Conservation (phyloP, 176 grass and related monocot species). For the Secale cereale region DNA sequence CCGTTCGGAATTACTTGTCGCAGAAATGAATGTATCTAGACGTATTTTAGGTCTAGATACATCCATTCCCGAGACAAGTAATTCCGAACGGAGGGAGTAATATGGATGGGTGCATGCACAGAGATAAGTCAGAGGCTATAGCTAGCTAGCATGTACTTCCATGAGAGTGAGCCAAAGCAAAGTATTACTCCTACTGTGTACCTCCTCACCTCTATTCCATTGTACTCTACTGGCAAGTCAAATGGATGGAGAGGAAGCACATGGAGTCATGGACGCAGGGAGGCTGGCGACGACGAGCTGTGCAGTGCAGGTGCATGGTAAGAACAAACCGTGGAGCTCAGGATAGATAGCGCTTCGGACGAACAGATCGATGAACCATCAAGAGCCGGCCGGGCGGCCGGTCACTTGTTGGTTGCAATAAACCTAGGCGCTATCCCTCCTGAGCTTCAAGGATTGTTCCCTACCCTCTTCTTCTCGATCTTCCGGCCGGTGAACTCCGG, state of each 20-base stretch:
- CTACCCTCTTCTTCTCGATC: slow-evolving; percentile 24
- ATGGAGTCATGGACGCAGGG: not conserved
- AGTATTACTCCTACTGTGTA: not conserved
- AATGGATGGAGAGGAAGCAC: not conserved
- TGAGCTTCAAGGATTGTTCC: slow-evolving; percentile 58
- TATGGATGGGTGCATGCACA: not conserved
- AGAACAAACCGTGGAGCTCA: slow-evolving; percentile 61
- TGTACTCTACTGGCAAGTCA: not conserved
- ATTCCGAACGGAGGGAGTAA: too few relatives aligned
- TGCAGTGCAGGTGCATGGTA: slow-evolving; percentile 12
- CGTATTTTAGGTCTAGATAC: too few relatives aligned
- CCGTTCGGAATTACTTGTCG: too few relatives aligned
- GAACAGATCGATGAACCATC: slow-evolving; percentile 24
- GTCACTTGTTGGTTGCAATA: not conserved
- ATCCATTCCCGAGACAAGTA: too few relatives aligned
- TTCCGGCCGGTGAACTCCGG: not conserved
- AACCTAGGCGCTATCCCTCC: slow-evolving; percentile 58
- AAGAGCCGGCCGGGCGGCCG: not conserved
- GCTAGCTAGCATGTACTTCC: not conserved
- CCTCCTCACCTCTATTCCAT: slow-evolving; percentile 1
- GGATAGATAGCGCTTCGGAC: slow-evolving; percentile 57
- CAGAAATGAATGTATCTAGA: too few relatives aligned
- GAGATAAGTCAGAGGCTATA: not conserved
- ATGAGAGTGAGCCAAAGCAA: not conserved
- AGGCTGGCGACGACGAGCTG: not conserved